phyloP scores from a whole-genome alignment of 495 filamentous ascomycete genomes.

The Daldinia bambusicola region DNA sequence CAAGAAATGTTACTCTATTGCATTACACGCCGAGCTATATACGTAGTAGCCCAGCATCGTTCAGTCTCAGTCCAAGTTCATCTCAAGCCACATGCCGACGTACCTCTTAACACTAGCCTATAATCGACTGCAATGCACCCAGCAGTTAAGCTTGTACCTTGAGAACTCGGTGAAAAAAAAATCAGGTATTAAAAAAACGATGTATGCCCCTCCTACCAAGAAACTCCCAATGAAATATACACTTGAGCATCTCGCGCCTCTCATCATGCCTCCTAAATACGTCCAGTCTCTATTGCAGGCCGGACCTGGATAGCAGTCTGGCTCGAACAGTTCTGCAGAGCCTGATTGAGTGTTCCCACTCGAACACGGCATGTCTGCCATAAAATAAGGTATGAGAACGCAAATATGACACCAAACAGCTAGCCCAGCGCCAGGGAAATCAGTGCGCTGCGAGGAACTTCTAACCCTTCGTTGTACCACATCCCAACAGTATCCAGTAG shows the following conservation, averaged over 20 bases:
- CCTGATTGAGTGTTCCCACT: background rate
- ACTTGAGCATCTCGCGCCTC: slow-evolving; percentile 46
- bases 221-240: slow-evolving; percentile 53
- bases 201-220: slow-evolving; percentile 49
- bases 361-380: slow-evolving; percentile 23
- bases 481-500: slow-evolving; percentile 13
- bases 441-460: slow-evolving; percentile 27
- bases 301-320: background rate
- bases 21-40: slow-evolving; percentile 47
- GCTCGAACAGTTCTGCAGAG: slow-evolving; percentile 9
- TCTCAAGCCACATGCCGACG: slow-evolving; percentile 24
- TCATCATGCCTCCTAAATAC: slow-evolving; percentile 41
- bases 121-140: slow-evolving; percentile 33
- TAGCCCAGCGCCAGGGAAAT: slow-evolving; percentile 24
- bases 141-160: slow-evolving; percentile 26
- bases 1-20: slow-evolving; percentile 47
- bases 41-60: slow-evolving; percentile 31
- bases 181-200: slow-evolving; percentile 47
- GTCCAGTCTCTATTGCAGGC: slow-evolving; percentile 31
- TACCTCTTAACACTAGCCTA: slow-evolving; percentile 26
- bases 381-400: slow-evolving; percentile 6
- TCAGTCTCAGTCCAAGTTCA: slow-evolving; percentile 38
- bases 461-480: slow-evolving; percentile 27
- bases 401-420: slow-evolving; percentile 15
- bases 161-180: slow-evolving; percentile 42